A percentile compares a stretch with the other conserved stretches of the same genome.
Conservation (phyloP, 305 asterid genomes). For the Fraxinus platypoda region DNA sequence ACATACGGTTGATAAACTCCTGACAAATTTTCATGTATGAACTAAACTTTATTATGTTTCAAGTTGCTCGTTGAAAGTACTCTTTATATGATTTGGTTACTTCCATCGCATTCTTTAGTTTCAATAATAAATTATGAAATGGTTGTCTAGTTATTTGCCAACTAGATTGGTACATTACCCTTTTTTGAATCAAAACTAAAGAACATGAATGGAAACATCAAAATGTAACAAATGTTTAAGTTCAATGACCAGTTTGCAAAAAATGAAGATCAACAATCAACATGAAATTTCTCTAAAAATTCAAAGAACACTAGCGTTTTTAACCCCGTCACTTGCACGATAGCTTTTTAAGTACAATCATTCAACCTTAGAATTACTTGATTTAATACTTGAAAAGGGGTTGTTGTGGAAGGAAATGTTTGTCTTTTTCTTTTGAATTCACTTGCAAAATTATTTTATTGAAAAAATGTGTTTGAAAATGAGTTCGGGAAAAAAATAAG, state of each 20-base stretch:
- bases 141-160: too few species aligned
- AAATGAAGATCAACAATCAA: background rate
- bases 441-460: too few species aligned
- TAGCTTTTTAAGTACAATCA: background rate
- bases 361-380: background rate
- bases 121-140: too few species aligned
- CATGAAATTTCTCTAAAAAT: background rate
- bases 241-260: background rate
- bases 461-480: too few species aligned
- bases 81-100: background rate
- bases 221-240: background rate
- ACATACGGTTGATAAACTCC: background rate
- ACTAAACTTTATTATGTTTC: background rate
- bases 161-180: too few species aligned
- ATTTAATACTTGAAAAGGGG: background rate
- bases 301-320: background rate
- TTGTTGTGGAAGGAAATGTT: background rate
- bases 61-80: background rate
- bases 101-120: background rate
- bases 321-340: background rate
- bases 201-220: background rate
- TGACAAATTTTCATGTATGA: too few species aligned
- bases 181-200: background rate
- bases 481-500: too few species aligned
- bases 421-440: background rate